These are phyloP conservation scores for Arabidopsis lyrata DNA, from an alignment of 441 rosid genomes.

Conservation along the genomic window DNA sequence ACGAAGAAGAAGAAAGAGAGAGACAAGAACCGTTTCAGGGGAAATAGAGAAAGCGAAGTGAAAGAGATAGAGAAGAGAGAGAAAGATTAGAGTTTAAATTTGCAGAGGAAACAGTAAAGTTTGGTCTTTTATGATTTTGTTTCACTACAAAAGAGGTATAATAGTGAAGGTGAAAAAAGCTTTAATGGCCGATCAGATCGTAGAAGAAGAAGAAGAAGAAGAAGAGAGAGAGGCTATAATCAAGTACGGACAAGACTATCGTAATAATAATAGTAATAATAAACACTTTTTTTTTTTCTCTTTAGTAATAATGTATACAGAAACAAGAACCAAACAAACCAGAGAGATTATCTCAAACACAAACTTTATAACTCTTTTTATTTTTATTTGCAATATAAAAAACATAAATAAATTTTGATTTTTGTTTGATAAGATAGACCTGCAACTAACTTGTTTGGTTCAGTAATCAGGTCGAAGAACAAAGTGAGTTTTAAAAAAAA, in stretches of 20 bases:
- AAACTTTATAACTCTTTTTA: constrained; percentile 26
- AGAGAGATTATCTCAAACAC: constrained; percentile 39
- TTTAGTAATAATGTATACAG: constrained; percentile 18
- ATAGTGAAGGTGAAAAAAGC: constrained; percentile 40
- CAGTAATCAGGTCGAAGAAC: constrained; percentile 33
- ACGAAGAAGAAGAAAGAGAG: constrained; percentile 13
- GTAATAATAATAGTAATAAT: constrained; percentile 18
- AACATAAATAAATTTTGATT: not conserved
- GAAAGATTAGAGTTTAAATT: not conserved
- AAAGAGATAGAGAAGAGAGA: constrained; percentile 26
- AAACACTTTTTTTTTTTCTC: not conserved
- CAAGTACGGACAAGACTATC: constrained; percentile 52
- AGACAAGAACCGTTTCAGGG: constrained; percentile 32
- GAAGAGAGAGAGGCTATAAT: constrained; percentile 25
- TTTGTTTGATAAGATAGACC: constrained; percentile 41
- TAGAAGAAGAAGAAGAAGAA: constrained; percentile 15
- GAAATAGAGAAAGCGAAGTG: constrained; percentile 30
- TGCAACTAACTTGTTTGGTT: constrained; percentile 50
- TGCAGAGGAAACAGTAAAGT: constrained; percentile 32
- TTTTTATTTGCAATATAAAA: not conserved
- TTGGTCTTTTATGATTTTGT: not conserved
- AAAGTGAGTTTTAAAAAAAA: constrained; percentile 21
- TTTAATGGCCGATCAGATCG: constrained; percentile 57
- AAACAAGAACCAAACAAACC: constrained; percentile 39
- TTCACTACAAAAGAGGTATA: constrained; percentile 32